phyloP scores from a whole-genome alignment of 345 rosid genomes.

The Populus alba region DNA sequence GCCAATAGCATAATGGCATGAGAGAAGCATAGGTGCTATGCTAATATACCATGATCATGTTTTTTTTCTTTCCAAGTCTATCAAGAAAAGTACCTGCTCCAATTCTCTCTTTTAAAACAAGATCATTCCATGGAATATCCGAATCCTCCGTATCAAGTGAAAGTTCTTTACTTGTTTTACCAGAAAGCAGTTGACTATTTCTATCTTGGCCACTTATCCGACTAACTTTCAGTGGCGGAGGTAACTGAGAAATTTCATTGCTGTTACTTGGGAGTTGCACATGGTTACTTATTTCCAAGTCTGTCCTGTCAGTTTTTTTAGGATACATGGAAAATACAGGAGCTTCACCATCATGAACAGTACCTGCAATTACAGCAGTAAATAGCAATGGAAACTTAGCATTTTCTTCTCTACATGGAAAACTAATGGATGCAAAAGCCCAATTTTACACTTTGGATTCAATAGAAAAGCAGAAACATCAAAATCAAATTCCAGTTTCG shows the following conservation, averaged over 20 bases:
- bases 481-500: not conserved
- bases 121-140: conserved; percentile 90
- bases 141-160: conserved; percentile 79
- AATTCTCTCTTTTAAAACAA: conserved; percentile 79
- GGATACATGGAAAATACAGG: conserved; percentile 50
- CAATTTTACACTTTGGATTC: not conserved
- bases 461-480: not conserved
- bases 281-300: conserved; percentile 45
- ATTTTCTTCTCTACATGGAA: not conserved
- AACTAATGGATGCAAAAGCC: not conserved
- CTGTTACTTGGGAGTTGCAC: conserved; percentile 40
- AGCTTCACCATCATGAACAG: conserved; percentile 42
- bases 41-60: not conserved
- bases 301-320: conserved; percentile 44
- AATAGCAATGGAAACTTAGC: conserved; percentile 3
- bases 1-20: conserved; percentile 1
- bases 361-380: conserved; percentile 23
- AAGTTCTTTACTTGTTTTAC: conserved; percentile 49
- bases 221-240: conserved; percentile 35
- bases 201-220: conserved; percentile 38
- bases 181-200: conserved; percentile 39
- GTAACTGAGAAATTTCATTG: conserved; percentile 41
- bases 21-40: not conserved
- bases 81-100: conserved; percentile 78
- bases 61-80: not conserved